Evolutionary conservation across 108 stramenopile species (phyloP), one percentile per base, ranked within the genome.

Genomic region (Conticribra weissflogii): DNA sequence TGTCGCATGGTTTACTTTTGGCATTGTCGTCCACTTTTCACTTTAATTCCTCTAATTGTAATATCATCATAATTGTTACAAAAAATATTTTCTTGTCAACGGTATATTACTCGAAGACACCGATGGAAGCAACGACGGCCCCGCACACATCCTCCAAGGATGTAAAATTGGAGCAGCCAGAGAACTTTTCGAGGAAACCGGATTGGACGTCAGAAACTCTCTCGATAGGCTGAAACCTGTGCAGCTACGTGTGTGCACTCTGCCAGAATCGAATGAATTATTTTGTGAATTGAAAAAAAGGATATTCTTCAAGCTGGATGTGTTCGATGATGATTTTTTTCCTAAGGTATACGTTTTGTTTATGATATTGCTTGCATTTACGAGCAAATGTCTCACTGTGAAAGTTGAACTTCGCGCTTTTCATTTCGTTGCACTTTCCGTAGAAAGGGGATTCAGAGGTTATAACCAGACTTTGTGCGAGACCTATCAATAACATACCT

Each of bases 121-220:
- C 36, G 12, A 41, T 12, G 36, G 12, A 41, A 41, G 12, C 36
- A 46, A 27, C 25, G 30, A 27, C 50, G 34, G 28, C 29, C 32
- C 69, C 21, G 53, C 47, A 54, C 78, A 82, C 50, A 53, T 94
- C 1, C 44, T 82, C 18, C 28, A 54, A 3, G 93, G 89, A 22
- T 86, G 79, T 31, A 83, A 80, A 71, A 72, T 71, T 19, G 93
- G 90, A 17, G 82, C 82, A 1, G 89, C 86, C 21, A 66, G 93
- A 72, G 92, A 93, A 66, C 44, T 94, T 3, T 94, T 57, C 61
- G 90, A 92, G 77, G 93, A 94, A 65, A 94, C 93, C 3, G 86
- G 87, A 3, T 78, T 94, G 3, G 89, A 94, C 80, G 36, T 89
- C 25, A 60, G 88, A 27, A 54, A 50, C 50, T 49, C 29, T 34